These are phyloP conservation scores for Domatiomyces catenatus DNA, from an alignment of 2,329 filamentous ascomycete genomes.

Conservation along the genomic window DNA sequence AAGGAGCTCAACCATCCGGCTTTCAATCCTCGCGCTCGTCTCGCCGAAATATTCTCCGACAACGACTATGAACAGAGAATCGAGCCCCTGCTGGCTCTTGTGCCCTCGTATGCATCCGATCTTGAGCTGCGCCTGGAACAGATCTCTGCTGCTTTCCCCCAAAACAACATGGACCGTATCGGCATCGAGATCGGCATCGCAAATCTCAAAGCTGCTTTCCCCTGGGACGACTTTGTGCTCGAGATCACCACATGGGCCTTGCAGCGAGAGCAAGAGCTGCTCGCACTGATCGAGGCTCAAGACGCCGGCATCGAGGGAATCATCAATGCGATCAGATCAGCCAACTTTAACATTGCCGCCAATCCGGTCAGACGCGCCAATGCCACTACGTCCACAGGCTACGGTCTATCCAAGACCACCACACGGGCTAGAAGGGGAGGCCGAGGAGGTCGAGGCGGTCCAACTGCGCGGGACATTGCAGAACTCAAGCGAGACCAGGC, in stretches of 20 bases:
- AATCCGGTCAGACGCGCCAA: background rate
- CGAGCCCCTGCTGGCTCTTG: background rate
- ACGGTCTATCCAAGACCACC: background rate
- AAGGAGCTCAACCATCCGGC: slow-evolving; percentile 18
- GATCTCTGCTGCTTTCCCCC: slow-evolving; percentile 19
- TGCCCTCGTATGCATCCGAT: slow-evolving; percentile 14
- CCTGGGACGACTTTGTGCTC: slow-evolving; percentile 35
- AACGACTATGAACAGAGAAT: slow-evolving; percentile 7
- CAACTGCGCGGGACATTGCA: background rate
- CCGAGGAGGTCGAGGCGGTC: background rate
- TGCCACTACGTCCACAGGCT: too few species aligned
- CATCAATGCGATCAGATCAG: slow-evolving; percentile 1
- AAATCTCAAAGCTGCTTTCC: slow-evolving; percentile 30
- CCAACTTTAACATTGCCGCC: slow-evolving; percentile 1
- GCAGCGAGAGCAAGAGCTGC: slow-evolving; percentile 6
- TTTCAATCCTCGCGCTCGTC: slow-evolving; percentile 26
- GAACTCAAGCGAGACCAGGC: background rate
- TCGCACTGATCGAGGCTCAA: slow-evolving; percentile 1
- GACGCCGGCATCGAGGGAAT: slow-evolving; percentile 8
- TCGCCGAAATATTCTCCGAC: slow-evolving; percentile 30
- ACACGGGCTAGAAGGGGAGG: too few species aligned
- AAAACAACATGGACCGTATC: slow-evolving; percentile 12
- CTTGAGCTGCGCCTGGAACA: slow-evolving; percentile 20
- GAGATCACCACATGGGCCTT: slow-evolving; percentile 31
- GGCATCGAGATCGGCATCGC: slow-evolving; percentile 30